Base-by-base conservation (phyloP, 805 yeast species). In the Myxozyma melibiosi region DNA sequence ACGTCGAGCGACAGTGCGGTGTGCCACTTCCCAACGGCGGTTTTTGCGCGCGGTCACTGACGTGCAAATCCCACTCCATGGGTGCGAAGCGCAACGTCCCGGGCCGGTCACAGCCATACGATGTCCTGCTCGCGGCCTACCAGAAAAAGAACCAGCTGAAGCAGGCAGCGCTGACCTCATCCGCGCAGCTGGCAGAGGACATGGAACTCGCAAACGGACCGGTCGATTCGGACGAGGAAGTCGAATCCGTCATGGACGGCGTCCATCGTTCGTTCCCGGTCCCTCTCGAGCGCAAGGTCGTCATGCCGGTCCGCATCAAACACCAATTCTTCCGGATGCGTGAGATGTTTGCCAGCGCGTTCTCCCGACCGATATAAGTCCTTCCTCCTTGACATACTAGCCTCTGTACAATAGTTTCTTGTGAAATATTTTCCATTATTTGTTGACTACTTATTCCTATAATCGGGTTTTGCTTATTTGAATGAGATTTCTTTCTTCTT, bases 1-100 rank as follows among this genome's bases (percentile, higher is more conserved):
- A 90, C 71, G 95, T 90, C 46, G 96, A 90, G 68, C 83, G 82
- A 64, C 98, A 94, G 73, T 94, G 99, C 78, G 99, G 99, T 71
- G 98, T 94, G 11, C 87, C 89, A 5, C 75, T 94, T 58, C 90
- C 96, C 0, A 87, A 86, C 63, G 98, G 97, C n/a, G 96, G 95
- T 0, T 86, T 84, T 65, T 94, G 99, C 77, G 97, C 97, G 3
- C 80, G 99, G 49, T 90, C 97, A 0, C 77, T 94, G 58, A 94
- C 99, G 0, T 94, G 99, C 78, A 94, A 94, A 70, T 90, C 97
- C 0, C 99, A 94, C 73, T 89, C 98, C 1, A 91, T 94, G 97
- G 97, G 97, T 33, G 96, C 97, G 27, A 94, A 94, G 68, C 81
- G 99, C 66, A 91, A 96, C 0, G 99, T 94, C 20, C 84, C 83